Base-by-base conservation (phyloP, 441 rosid genomes). In the Sinapis alba region DNA sequence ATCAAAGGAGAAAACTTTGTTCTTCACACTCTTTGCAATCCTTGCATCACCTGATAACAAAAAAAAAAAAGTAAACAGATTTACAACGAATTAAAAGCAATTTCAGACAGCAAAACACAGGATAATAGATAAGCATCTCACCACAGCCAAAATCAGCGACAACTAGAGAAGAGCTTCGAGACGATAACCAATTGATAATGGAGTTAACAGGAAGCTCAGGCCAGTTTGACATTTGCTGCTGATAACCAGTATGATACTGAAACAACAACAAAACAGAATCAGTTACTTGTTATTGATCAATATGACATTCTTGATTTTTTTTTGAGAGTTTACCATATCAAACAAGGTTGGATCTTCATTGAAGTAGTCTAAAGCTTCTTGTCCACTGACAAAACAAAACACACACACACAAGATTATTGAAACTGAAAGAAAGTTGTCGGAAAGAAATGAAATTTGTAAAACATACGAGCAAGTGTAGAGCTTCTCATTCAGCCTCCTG, bases 121-220 rank as follows among this genome's bases (percentile, higher is more conserved):
- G 12, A 51, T 56, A 7, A 38, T n/a, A 74, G 76, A 68, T 65
- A 81, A 58, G 15, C 87, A 86, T 34, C 90, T 89, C 74, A 95
- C 99, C 98, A 71, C 99, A 94, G 41, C 99, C 99, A 75, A 94
- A 94, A 88, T 94, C 99, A 68, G 99, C 96, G 16, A 94, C 94
- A 11, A 86, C 82, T 69, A 95, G 69, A 72, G 96, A 88, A 78
- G 96, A 75, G 83, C 86, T 88, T 21, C 24, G 88, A 66, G 71
- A 84, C 47, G 80, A 78, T 26, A 95, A 72, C 98, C 98, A 95
- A 27, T 83, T 84, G n/a, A 85, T 81, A 9, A 95, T 85, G 61
- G 83, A 84, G 73, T 90, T 88, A 72, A 92, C 89, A 12, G 98
- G 97, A 74, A 75, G 89, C 80, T 90, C 94, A n/a, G 97, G 98